Percentiles rank a stretch among this genome's conserved stretches.
phyloP scores from a whole-genome alignment of 352 stramenopile species.

The Globisporangium perplexum region DNA sequence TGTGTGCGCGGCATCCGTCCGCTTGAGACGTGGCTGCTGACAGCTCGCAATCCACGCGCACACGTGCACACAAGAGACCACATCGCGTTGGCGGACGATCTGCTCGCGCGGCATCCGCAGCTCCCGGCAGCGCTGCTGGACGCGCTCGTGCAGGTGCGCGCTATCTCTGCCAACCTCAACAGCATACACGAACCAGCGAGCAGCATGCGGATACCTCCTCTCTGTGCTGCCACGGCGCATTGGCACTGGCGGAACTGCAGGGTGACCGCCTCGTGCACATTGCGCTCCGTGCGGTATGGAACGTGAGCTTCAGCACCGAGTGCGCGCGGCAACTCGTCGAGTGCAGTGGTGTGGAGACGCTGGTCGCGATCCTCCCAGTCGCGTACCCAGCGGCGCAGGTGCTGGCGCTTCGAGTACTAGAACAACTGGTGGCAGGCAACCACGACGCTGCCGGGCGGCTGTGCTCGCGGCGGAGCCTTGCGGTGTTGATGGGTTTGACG shows the following conservation, averaged over 20 bases:
- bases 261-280: slow-evolving; percentile 17
- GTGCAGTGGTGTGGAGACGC: slow-evolving; percentile 4
- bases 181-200: too few species aligned
- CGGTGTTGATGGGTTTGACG: slow-evolving; percentile 5
- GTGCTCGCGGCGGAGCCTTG: slow-evolving; percentile 3
- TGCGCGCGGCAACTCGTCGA: slow-evolving; percentile 6
- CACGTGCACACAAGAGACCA: slow-evolving; percentile 5
- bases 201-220: too few species aligned
- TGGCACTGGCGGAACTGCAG: slow-evolving; percentile 3
- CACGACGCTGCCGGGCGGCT: background rate
- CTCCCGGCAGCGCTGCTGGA: background rate
- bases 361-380: slow-evolving; percentile 14
- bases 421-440: slow-evolving; percentile 6
- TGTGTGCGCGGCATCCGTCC: too few species aligned
- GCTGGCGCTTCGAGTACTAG: slow-evolving; percentile 15
- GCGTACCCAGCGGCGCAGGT: slow-evolving; percentile 5
- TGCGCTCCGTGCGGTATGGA: slow-evolving; percentile 7
- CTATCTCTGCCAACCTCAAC: background rate
- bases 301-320: slow-evolving; percentile 13
- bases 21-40: background rate
- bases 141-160: slow-evolving; percentile 2
- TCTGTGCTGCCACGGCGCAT: background rate
- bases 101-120: background rate
- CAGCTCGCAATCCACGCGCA: background rate
- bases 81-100: slow-evolving; percentile 5